Conservation (phyloP, 2,329 filamentous ascomycete genomes). For the Bipolaris zeicola region DNA sequence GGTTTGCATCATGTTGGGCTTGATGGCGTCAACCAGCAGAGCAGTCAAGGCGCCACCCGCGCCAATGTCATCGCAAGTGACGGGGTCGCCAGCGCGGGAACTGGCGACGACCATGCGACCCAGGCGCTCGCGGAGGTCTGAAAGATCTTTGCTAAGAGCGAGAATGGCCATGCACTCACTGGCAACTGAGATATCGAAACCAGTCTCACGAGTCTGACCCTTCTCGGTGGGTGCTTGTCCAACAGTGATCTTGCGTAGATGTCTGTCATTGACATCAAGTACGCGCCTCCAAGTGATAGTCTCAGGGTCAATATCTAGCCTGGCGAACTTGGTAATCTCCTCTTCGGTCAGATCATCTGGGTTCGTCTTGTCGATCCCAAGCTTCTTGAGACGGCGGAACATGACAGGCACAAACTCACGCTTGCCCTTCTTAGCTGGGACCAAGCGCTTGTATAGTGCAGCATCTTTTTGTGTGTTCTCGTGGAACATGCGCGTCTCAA, state of each 20-base stretch:
- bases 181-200: slow-evolving; percentile 97
- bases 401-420: slow-evolving; percentile 86
- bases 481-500: slow-evolving; percentile 98
- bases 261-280: slow-evolving; percentile 94
- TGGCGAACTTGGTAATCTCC: slow-evolving; percentile 85
- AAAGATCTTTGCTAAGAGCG: slow-evolving; percentile 84
- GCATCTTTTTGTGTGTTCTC: slow-evolving; percentile 93
- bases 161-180: slow-evolving; percentile 99
- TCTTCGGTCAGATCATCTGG: slow-evolving; percentile 89
- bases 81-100: slow-evolving; percentile 81
- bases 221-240: slow-evolving; percentile 90
- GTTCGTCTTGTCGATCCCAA: slow-evolving; percentile 94
- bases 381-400: slow-evolving; percentile 91
- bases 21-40: slow-evolving; percentile 97
- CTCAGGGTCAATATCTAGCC: slow-evolving; percentile 92
- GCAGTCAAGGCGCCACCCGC: slow-evolving; percentile 90
- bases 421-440: slow-evolving; percentile 88
- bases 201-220: slow-evolving; percentile 84
- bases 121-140: slow-evolving; percentile 89
- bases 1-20: slow-evolving; percentile 98
- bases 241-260: slow-evolving; percentile 86
- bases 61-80: slow-evolving; percentile 95
- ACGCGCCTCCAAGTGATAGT: slow-evolving; percentile 98
- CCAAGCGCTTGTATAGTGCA: slow-evolving; percentile 82
- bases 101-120: slow-evolving; percentile 95